phyloP scores from a whole-genome alignment of 441 rosid genomes.

The Erodium chrysanthum region DNA sequence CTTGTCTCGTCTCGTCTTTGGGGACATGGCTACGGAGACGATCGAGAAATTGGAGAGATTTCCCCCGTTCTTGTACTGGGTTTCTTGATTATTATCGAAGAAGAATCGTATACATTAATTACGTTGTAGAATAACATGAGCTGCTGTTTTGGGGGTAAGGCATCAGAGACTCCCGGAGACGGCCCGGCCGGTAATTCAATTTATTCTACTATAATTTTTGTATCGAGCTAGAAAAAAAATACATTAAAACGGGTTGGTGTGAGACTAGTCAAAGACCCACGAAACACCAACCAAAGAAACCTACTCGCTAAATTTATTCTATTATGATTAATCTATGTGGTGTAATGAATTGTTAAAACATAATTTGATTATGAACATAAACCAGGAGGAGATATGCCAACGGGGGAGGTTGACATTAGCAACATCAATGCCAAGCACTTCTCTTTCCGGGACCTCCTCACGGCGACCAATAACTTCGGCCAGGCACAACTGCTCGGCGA shows the following conservation, averaged over 20 bases:
- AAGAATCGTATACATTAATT: not conserved
- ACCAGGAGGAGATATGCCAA: not conserved
- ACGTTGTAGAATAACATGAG: not conserved
- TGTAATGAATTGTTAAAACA: too few species aligned
- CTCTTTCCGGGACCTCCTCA: constrained; percentile 65
- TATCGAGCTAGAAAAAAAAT: too few species aligned
- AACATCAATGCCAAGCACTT: constrained; percentile 35
- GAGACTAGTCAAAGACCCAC: too few species aligned
- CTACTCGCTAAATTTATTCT: too few species aligned
- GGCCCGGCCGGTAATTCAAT: not conserved
- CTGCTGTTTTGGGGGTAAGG: not conserved
- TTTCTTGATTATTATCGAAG: not conserved
- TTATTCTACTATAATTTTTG: not conserved
- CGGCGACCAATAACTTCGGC: constrained; percentile 78
- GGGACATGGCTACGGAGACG: not conserved
- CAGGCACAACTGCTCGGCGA: constrained; percentile 72
- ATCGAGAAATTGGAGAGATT: not conserved
- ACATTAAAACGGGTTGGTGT: too few species aligned
- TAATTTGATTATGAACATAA: too few species aligned
- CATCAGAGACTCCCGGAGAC: not conserved
- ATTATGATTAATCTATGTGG: too few species aligned
- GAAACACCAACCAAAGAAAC: too few species aligned
- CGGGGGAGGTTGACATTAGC: constrained; percentile 11
- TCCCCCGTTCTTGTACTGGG: not conserved
- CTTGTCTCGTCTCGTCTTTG: not conserved